Evolutionary conservation across 352 stramenopile genomes (phyloP).

Genomic region (Pythium rishiriense): DNA sequence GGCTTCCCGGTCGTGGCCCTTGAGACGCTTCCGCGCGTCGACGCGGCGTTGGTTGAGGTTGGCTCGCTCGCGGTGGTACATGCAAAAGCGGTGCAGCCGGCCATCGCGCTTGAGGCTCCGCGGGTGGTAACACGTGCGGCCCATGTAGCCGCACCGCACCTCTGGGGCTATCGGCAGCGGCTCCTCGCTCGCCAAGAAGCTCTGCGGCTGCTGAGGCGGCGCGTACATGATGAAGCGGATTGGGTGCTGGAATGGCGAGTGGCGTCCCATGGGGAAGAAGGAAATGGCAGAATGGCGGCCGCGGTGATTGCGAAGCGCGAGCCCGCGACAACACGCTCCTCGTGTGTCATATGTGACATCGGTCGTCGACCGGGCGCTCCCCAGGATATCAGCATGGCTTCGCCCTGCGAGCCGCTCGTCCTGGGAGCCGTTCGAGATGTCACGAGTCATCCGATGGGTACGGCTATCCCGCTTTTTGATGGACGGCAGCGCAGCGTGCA

Average conservation of each 20-base stretch:
- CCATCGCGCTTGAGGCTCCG: slow-evolving; percentile 75
- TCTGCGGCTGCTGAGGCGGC: slow-evolving; percentile 3
- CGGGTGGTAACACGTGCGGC: slow-evolving; percentile 63
- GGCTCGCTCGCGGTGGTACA: slow-evolving; percentile 66
- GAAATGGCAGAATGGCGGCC: neutral
- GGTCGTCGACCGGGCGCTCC: too few relatives aligned
- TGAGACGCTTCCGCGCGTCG: slow-evolving; percentile 22
- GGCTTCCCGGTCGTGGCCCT: slow-evolving; percentile 16
- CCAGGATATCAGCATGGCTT: neutral
- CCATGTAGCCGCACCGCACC: slow-evolving; percentile 67
- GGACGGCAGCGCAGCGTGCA: neutral
- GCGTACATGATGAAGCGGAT: neutral
- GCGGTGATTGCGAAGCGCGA: neutral
- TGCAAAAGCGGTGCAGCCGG: slow-evolving; percentile 72
- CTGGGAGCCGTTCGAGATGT: slow-evolving; percentile 3
- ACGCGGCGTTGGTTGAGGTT: slow-evolving; percentile 75
- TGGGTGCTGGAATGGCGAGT: slow-evolving; percentile 1
- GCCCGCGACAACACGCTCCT: neutral
- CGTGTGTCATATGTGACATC: neutral
- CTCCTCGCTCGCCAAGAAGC: slow-evolving; percentile 1
- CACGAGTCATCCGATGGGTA: neutral
- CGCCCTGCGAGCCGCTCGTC: slow-evolving; percentile 2
- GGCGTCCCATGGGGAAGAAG: slow-evolving; percentile 4
- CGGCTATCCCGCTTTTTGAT: neutral
- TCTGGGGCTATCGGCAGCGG: slow-evolving; percentile 21